Base-by-base conservation (phyloP, 768 basidiomycete species). In the Cytidiella melzeri region DNA sequence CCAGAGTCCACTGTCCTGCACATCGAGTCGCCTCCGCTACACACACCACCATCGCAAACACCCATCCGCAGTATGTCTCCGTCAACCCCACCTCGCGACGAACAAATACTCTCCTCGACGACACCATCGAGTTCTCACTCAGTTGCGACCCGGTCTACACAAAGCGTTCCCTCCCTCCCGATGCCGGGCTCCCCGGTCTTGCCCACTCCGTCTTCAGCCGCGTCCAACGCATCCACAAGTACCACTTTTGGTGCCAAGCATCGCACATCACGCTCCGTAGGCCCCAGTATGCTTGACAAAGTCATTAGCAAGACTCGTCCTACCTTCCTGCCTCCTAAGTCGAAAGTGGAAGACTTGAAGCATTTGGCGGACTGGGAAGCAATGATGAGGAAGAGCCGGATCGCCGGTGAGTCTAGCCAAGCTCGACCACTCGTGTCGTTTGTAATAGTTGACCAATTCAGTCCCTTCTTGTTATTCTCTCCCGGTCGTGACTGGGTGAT, bases 221-320 rank as follows among this genome's bases (percentile, higher is more conserved):
- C 56, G 41, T 37, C 57, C 43, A 40, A 52, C 43, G 24, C 38
- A 21, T 47, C 59, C 11, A 50, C 51, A n/a, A 40, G 53, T 18
- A 26, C 51, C 25, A 38, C 52, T 24, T 15, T 61, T 50, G 43
- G 57, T 43, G 42, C 57, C 65, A 63, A 52, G 51, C 77, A 79
- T 58, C 69, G 70, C 46, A 64, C 67, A 34, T 67, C 72, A 25
- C 79, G 79, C 19, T 82, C 84, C 3, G 60, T 66, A 11, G 84
- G 87, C 18, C 86, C 86, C 9, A 87, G 84, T 56, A 64, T 69
- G 4, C 73, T 94, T 41, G 87, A 92, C 61, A 87, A 83, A 65
- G 83, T 91, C 27, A 69, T 87, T 44, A 91, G 87, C 65, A 84
- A 80, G 64, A 95, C 92, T 0, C 72, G 92, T n/a, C 92, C 88